These are phyloP conservation scores for Coemansia aciculifera DNA, from an alignment of 192 early-diverging fungal species.

Conservation along the genomic window DNA sequence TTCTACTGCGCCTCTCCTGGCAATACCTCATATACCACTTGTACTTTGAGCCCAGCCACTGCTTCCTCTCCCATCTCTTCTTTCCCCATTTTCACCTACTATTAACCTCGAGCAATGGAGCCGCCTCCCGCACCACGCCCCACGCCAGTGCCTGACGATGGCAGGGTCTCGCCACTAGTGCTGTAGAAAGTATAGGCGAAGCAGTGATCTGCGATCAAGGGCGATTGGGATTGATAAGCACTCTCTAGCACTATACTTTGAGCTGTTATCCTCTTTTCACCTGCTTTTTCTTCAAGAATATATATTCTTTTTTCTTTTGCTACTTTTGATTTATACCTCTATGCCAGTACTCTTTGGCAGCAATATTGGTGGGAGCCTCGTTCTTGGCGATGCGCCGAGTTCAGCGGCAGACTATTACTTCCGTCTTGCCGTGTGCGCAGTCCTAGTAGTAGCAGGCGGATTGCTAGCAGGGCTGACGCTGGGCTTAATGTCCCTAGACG, in stretches of 20 bases:
- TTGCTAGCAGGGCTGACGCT: slow-evolving; percentile 74
- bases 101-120: slow-evolving; percentile 54
- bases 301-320: neutral
- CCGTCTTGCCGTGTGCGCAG: slow-evolving; percentile 54
- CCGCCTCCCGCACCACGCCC: slow-evolving; percentile 20
- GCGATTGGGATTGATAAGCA: neutral
- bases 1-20: neutral
- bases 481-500: slow-evolving; percentile 81
- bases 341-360: neutral
- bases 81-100: slow-evolving; percentile 44
- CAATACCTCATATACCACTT: neutral
- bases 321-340: neutral
- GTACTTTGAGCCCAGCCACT: neutral
- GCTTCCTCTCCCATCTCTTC: neutral
- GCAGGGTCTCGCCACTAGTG: slow-evolving; percentile 21
- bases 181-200: neutral
- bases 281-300: neutral
- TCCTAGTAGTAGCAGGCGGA: slow-evolving; percentile 73
- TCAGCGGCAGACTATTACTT: slow-evolving; percentile 47
- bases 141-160: slow-evolving; percentile 22
- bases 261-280: too few species aligned
- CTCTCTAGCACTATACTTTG: neutral
- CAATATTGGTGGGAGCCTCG: neutral
- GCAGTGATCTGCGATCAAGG: neutral
- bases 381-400: neutral